A percentile compares a stretch with the other conserved stretches of the same genome.
These are phyloP conservation scores for Alternaria incomplexa DNA, from an alignment of 2,329 filamentous ascomycete species.

Conservation along the genomic window DNA sequence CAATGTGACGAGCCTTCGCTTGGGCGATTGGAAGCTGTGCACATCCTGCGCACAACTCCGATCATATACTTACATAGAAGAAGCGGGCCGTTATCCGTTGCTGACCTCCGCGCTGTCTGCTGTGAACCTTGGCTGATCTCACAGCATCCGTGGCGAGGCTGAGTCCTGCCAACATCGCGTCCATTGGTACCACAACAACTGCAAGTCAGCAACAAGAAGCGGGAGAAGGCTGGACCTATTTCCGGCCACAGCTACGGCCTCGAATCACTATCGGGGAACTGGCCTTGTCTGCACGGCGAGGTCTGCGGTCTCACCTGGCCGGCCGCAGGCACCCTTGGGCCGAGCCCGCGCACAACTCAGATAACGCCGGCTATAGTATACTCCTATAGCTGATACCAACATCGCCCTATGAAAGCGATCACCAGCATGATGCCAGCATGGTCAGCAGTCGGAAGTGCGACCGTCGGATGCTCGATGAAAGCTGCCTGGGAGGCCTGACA, in stretches of 20 bases:
- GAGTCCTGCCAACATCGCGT: background rate
- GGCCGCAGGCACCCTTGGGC: conserved; percentile 12
- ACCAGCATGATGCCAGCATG: background rate
- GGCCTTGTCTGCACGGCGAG: conserved; percentile 1
- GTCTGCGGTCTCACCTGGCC: conserved; percentile 11
- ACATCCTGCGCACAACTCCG: background rate
- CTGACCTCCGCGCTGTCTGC: background rate
- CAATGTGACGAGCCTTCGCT: background rate
- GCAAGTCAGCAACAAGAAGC: background rate
- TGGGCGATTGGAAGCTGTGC: background rate
- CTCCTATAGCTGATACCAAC: background rate
- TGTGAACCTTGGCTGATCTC: background rate
- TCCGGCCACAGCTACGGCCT: background rate
- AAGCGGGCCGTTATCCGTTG: background rate
- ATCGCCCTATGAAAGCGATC: background rate
- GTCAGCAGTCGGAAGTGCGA: background rate
- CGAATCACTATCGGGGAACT: background rate
- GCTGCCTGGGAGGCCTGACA: background rate
- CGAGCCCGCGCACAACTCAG: conserved; percentile 6
- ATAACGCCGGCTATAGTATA: background rate
- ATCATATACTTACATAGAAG: background rate
- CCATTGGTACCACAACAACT: background rate
- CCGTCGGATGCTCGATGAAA: background rate
- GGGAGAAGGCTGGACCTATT: background rate
- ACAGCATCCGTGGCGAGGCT: background rate